phyloP scores from a whole-genome alignment of 768 basidiomycete species.

The Austroboletus festivus region DNA sequence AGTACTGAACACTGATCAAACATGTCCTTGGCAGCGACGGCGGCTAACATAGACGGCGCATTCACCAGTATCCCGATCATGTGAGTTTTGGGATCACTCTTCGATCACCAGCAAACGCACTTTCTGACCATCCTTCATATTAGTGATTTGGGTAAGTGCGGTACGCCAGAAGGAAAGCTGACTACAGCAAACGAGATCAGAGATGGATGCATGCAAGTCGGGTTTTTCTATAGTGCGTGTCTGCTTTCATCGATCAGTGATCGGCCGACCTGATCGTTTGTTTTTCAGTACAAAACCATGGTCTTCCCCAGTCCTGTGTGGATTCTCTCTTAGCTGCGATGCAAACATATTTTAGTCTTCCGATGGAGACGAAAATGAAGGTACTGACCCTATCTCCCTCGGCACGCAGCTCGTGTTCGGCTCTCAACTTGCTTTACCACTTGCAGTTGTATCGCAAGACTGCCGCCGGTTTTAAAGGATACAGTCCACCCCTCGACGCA shows the following conservation, averaged over 20 bases:
- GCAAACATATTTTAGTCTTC: constrained; percentile 67
- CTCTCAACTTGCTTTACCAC: too few relatives aligned
- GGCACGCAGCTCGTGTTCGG: too few relatives aligned
- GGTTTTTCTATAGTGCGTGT: constrained; percentile 75
- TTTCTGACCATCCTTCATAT: not conserved
- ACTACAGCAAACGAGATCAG: constrained; percentile 57
- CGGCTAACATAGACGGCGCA: constrained; percentile 15
- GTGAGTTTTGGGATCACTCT: constrained; percentile 14
- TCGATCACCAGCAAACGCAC: not conserved
- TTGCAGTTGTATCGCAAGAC: constrained; percentile 49
- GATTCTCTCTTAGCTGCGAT: constrained; percentile 42
- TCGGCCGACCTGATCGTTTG: not conserved
- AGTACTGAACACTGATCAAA: too few relatives aligned
- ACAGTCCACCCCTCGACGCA: constrained; percentile 69
- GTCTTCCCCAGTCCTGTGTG: constrained; percentile 55
- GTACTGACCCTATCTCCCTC: constrained; percentile 32
- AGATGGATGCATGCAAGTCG: constrained; percentile 76
- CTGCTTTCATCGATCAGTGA: too few relatives aligned
- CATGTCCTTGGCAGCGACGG: constrained; percentile 22
- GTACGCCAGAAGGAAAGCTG: constrained; percentile 32
- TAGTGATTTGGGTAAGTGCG: constrained; percentile 22
- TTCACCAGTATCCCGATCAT: constrained; percentile 26
- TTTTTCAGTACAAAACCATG: constrained; percentile 51
- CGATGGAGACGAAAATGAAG: constrained; percentile 62
- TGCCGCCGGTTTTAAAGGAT: constrained; percentile 72